Evolutionary conservation across 176 grass and related monocot species (phyloP).

Genomic region (Oropetium thomaeum): DNA sequence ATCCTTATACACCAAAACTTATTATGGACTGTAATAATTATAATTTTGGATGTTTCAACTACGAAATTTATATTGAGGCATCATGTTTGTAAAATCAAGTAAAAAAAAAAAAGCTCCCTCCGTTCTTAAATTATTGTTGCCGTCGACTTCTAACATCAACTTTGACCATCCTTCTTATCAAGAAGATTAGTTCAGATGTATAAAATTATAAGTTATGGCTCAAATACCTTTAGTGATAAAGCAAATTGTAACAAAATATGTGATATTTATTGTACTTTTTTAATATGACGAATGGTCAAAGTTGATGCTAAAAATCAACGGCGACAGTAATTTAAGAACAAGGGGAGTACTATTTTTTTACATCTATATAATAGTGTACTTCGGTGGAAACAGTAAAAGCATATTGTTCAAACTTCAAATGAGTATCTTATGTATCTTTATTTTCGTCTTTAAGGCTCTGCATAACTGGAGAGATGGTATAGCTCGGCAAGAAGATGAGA

Average conservation of each 20-base stretch:
- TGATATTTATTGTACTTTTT: no score
- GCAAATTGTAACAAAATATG: no score
- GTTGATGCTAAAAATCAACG: no score
- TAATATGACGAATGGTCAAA: no score
- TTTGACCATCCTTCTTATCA: no score
- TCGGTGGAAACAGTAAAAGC: not conserved
- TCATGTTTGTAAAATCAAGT: not conserved
- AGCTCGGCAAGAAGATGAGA: constrained; percentile 83
- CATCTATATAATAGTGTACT: not conserved
- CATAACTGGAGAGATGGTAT: constrained; percentile 81
- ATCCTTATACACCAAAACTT: not conserved
- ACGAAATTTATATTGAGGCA: constrained; percentile 11
- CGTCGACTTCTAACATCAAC: no score
- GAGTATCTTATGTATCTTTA: constrained; percentile 13
- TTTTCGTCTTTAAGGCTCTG: constrained; percentile 49
- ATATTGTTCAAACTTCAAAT: not conserved
- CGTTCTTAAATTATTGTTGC: no score
- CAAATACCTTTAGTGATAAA: no score
- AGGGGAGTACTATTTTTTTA: constrained; percentile 6
- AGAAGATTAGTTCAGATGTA: no score
- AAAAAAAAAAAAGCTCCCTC: no score
- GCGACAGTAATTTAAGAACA: no score
- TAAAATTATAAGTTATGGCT: no score
- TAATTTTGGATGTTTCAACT: not conserved
- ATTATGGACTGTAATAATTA: not conserved